Percentiles rank a stretch among this genome's conserved stretches.
Conservation (phyloP, 1,284 basidiomycete genomes). For the Ganoderma lucidum region DNA sequence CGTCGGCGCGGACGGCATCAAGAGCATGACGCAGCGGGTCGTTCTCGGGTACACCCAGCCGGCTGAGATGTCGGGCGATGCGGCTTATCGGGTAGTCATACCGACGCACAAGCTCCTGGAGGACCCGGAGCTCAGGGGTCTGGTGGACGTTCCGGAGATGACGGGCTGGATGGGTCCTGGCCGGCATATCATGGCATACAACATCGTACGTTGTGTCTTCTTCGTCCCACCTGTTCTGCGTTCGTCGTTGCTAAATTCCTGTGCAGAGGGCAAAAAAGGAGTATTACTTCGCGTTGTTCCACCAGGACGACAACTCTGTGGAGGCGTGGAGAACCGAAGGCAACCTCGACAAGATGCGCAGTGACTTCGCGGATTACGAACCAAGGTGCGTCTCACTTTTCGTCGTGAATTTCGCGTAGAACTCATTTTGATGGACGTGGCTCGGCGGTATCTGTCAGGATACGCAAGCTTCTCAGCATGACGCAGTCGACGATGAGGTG, state of each 20-base stretch:
- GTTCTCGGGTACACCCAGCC: conserved; percentile 46
- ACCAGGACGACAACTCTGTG: conserved; percentile 53
- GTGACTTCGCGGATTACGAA: conserved; percentile 53
- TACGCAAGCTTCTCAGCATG: too few species aligned
- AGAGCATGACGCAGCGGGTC: conserved; percentile 59
- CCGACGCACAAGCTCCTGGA: conserved; percentile 52
- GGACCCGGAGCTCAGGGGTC: conserved; percentile 56
- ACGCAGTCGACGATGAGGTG: too few species aligned
- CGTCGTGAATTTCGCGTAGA: background rate
- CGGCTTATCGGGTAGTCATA: conserved; percentile 57
- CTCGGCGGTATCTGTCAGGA: background rate
- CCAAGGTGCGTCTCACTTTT: conserved; percentile 43
- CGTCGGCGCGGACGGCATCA: conserved; percentile 55
- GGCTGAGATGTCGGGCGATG: conserved; percentile 59
- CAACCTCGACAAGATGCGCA: conserved; percentile 53
- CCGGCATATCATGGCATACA: conserved; percentile 52
- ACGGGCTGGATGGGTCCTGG: conserved; percentile 54
- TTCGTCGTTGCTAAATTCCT: background rate
- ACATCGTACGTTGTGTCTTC: conserved; percentile 43
- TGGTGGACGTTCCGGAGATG: conserved; percentile 51
- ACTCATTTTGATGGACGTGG: background rate
- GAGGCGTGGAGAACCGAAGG: conserved; percentile 56
- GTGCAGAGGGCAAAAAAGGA: conserved; percentile 48
- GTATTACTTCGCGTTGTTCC: conserved; percentile 52
- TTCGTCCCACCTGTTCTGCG: background rate